Evolutionary conservation across 2,329 filamentous ascomycete species (phyloP), one percentile per base, ranked within the genome.

Genomic region (Ascochyta lentis): DNA sequence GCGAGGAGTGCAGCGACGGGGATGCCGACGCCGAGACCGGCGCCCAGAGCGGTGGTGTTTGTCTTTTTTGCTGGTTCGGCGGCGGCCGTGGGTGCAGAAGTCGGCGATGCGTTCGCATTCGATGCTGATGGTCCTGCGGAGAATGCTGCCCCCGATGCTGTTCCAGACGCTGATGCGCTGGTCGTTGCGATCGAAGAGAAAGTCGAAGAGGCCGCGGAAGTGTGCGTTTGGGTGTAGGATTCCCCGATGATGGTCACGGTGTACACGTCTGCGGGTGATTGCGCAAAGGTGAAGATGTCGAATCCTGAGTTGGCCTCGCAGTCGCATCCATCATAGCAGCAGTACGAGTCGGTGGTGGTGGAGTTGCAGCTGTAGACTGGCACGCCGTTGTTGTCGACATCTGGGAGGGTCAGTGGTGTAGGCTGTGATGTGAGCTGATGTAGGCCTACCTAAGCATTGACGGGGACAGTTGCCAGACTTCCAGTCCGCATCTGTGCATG

Each of bases 161-260:
- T 38, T 42, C 33, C 45, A 37, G 45, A 33, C 13, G 39, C 49
- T 13, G 56, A 33, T 37, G 51, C 29, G 45, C 43, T 35, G 37
- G 50, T 26, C 47, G 37, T 26, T 22, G 44, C 50, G 22, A 16
- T 31, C 3, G 58, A 35, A 9, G 49, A 26, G 9, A 54, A n/a
- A n/a, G 50, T 45, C 3, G 54, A 39, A 13, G 58, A 49, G 31
- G 53, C 19, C 1, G 53, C 49, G 4, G 60, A 59, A 2, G 52
- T 59, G 39, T 58, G 63, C 8, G 65, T 70, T 24, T 68, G 58
- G 2, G 64, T 66, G 39, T 54, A 69, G 5, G 42, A 47, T 50
- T 70, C 65, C 16, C 65, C 64, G 47, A 71, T 69, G 38, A 71
- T 67, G 4, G 68, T 71, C 9, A 69, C 2, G 9, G 67, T 68